Percentiles rank a stretch among this genome's conserved stretches.
Conservation (phyloP, 768 basidiomycete genomes). For the Hirschioporus abietinus region DNA sequence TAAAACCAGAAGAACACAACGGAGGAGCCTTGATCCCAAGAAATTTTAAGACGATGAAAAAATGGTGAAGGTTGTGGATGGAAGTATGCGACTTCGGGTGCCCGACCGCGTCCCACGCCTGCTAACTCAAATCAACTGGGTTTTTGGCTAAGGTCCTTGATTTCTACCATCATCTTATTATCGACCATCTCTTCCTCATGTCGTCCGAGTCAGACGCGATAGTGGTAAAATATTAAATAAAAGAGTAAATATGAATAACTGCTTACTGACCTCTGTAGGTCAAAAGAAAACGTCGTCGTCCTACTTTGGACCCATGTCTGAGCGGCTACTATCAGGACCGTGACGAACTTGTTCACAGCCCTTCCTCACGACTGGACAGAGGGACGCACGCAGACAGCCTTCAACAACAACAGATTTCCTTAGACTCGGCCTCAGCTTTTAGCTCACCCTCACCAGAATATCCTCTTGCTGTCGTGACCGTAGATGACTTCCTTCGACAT, state of each 20-base stretch:
- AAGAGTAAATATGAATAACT: background rate
- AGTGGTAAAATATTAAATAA: background rate
- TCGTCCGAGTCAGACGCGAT: background rate
- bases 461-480: background rate
- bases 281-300: background rate
- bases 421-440: background rate
- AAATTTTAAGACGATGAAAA: too few relatives aligned
- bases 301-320: background rate
- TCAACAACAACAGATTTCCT: background rate
- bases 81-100: too few relatives aligned
- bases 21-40: too few relatives aligned
- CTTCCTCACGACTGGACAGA: too few relatives aligned
- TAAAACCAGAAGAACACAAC: background rate
- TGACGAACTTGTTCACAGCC: too few relatives aligned
- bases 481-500: background rate
- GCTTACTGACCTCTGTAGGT: background rate
- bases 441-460: background rate
- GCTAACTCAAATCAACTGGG: too few relatives aligned
- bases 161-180: background rate
- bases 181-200: background rate
- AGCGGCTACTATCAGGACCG: background rate
- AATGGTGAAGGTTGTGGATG: too few relatives aligned
- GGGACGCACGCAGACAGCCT: background rate
- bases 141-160: background rate
- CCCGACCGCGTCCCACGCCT: too few relatives aligned